A percentile compares a stretch with the other conserved stretches of the same genome.
These are phyloP conservation scores for Leptographium lundbergii DNA, from an alignment of 2,329 filamentous ascomycete genomes.

Conservation along the genomic window DNA sequence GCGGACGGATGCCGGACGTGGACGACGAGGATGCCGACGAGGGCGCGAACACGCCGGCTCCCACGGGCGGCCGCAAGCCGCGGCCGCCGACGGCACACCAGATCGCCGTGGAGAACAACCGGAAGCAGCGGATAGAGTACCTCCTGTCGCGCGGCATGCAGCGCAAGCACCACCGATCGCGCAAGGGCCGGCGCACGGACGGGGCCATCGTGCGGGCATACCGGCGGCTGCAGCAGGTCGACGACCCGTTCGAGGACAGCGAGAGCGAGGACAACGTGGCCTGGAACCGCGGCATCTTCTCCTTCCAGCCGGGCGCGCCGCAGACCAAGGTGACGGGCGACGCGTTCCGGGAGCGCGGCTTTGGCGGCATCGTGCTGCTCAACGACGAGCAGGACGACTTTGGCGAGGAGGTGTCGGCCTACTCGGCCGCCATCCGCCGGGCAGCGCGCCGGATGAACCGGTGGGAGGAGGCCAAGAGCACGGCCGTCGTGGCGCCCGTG, in stretches of 20 bases:
- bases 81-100: conserved; percentile 72
- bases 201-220: conserved; percentile 56
- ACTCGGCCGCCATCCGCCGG: conserved; percentile 53
- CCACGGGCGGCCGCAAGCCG: conserved; percentile 38
- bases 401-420: conserved; percentile 59
- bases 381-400: conserved; percentile 56
- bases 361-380: conserved; percentile 52
- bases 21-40: conserved; percentile 8
- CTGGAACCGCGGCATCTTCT: conserved; percentile 15
- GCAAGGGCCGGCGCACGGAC: conserved; percentile 48
- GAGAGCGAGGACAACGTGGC: conserved; percentile 40
- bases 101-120: conserved; percentile 65
- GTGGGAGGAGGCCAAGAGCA: conserved; percentile 45
- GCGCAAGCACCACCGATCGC: conserved; percentile 49
- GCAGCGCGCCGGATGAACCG: conserved; percentile 52
- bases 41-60: conserved; percentile 1
- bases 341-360: conserved; percentile 41
- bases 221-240: conserved; percentile 45
- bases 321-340: conserved; percentile 13
- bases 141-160: conserved; percentile 66
- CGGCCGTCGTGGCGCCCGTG: conserved; percentile 31
- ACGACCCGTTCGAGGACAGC: conserved; percentile 47
- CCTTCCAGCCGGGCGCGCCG: conserved; percentile 9
- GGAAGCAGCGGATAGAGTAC: conserved; percentile 68
- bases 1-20: neutral